phyloP scores from a whole-genome alignment of 148 eudicot genomes.

The Heliamphora exappendiculata region DNA sequence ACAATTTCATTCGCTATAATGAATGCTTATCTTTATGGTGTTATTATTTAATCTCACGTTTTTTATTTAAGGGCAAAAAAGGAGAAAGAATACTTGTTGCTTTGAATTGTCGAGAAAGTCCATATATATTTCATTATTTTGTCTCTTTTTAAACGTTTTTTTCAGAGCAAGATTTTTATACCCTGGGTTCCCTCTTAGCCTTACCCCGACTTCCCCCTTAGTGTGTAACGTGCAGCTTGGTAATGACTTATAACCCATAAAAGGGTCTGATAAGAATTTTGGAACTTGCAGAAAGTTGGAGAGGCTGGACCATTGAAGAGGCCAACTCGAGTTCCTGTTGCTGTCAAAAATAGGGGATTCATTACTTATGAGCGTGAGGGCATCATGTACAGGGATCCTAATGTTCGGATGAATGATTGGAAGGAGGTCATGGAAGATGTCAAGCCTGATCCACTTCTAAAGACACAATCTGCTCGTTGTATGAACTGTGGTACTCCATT shows the following conservation, averaged over 20 bases:
- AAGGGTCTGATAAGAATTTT: background rate
- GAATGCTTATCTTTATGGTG: background rate
- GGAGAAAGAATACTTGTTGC: background rate
- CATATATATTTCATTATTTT: background rate
- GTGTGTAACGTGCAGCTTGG: background rate
- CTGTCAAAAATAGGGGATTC: conserved; percentile 81
- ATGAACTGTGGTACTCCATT: conserved; percentile 99
- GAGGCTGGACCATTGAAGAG: conserved; percentile 35
- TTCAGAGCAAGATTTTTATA: background rate
- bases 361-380: conserved; percentile 92
- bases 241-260: background rate
- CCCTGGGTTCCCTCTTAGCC: background rate
- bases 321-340: conserved; percentile 69
- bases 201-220: background rate
- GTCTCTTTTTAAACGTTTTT: background rate
- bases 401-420: conserved; percentile 74
- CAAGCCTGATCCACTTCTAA: conserved; percentile 72
- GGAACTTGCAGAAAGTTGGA: conserved; percentile 27
- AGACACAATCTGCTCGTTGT: conserved; percentile 96
- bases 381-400: conserved; percentile 77
- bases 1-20: background rate
- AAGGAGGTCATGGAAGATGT: conserved; percentile 84
- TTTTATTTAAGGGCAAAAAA: background rate
- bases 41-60: background rate
- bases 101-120: background rate